Evolutionary conservation across 805 yeast genomes (phyloP).

Genomic region (Debaryomyces maramus): DNA sequence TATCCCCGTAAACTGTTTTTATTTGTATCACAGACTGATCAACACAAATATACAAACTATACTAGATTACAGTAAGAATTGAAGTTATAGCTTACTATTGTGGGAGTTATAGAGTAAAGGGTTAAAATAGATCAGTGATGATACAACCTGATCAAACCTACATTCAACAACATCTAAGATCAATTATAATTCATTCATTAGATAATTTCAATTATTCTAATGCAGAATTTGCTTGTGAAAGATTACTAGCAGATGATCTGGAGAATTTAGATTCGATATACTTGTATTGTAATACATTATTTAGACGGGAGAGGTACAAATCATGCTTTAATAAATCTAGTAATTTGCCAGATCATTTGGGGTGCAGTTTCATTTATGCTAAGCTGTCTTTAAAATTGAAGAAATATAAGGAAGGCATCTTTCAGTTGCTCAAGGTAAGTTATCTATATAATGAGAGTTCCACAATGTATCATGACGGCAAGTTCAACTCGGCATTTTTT

Average conservation of each 20-base stretch:
- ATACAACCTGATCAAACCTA: conserved; percentile 10
- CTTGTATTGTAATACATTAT: conserved; percentile 67
- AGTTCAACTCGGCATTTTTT: conserved; percentile 12
- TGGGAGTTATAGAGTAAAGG: not conserved
- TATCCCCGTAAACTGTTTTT: not conserved
- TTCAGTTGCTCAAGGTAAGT: conserved; percentile 34
- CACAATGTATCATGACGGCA: conserved; percentile 1
- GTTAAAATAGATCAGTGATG: conserved; percentile 5
- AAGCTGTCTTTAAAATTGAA: conserved; percentile 60
- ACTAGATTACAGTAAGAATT: not conserved
- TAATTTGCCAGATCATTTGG: conserved; percentile 52
- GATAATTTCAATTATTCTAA: conserved; percentile 69
- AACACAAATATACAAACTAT: not conserved
- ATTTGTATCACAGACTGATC: not conserved
- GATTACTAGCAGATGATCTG: conserved; percentile 65
- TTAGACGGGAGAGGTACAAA: conserved; percentile 56
- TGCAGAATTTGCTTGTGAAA: conserved; percentile 86
- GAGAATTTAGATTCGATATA: conserved; percentile 61
- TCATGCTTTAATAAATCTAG: conserved; percentile 53
- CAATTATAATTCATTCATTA: conserved; percentile 64
- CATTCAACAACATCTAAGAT: conserved; percentile 47
- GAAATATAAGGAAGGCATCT: conserved; percentile 61
- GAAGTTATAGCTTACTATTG: not conserved
- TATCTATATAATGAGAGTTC: conserved; percentile 28
- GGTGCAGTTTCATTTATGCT: conserved; percentile 76